A percentile compares a stretch with the other conserved stretches of the same genome.
Conservation (phyloP, 352 stramenopile species). For the Pythium monospermum region DNA sequence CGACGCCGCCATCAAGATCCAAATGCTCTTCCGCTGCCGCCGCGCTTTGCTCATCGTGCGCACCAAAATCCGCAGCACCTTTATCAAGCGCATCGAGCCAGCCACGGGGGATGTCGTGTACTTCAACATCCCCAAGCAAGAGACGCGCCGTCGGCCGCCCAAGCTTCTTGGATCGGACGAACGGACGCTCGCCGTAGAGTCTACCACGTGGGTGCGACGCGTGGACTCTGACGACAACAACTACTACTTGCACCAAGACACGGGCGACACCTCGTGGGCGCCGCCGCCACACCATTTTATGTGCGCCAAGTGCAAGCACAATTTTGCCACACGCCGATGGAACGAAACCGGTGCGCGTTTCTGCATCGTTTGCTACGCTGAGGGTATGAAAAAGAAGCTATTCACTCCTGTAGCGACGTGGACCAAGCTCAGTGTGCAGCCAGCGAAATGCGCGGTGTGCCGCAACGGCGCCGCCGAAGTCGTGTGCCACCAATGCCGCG, state of each 20-base stretch:
- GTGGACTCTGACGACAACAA: constrained; percentile 36
- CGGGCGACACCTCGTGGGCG: constrained; percentile 30
- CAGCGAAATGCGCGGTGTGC: constrained; percentile 55
- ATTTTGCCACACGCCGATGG: constrained; percentile 52
- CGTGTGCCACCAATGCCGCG: constrained; percentile 47
- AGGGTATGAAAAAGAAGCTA: constrained; percentile 11
- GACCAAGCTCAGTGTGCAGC: constrained; percentile 56
- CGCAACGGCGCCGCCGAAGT: constrained; percentile 34
- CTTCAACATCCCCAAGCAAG: constrained; percentile 49
- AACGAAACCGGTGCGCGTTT: constrained; percentile 38
- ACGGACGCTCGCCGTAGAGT: constrained; percentile 48
- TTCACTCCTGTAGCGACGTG: constrained; percentile 25
- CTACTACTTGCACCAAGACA: constrained; percentile 50
- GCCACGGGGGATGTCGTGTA: constrained; percentile 45
- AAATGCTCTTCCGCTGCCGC: constrained; percentile 56
- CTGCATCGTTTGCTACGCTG: constrained; percentile 62
- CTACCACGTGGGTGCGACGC: constrained; percentile 52
- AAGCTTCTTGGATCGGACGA: constrained; percentile 49
- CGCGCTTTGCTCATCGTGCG: constrained; percentile 37
- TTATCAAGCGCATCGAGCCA: constrained; percentile 63
- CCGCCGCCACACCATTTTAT: constrained; percentile 55
- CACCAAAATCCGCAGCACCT: constrained; percentile 41
- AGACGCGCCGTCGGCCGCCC: constrained; percentile 32
- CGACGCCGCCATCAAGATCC: constrained; percentile 44
- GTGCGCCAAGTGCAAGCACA: constrained; percentile 40